Percentiles rank a stretch among this genome's conserved stretches.
These are phyloP conservation scores for Parmelia sp. DNA, from an alignment of 495 filamentous ascomycete species.

Conservation along the genomic window DNA sequence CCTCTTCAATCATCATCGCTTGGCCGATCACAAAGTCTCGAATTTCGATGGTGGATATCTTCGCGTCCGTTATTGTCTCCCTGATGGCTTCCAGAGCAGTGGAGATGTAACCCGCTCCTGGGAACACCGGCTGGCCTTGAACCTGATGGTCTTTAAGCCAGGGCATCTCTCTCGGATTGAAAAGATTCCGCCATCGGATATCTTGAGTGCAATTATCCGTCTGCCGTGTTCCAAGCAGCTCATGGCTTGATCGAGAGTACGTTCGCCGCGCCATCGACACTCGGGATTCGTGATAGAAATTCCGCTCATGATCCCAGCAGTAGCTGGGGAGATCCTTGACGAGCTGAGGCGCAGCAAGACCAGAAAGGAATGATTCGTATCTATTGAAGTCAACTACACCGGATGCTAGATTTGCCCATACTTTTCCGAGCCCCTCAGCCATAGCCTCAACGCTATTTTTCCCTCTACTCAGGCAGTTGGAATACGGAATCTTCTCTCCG, in stretches of 20 bases:
- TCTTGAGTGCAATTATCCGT: constrained; percentile 23
- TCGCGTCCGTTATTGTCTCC: constrained; percentile 16
- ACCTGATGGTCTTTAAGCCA: constrained; percentile 40
- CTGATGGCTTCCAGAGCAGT: constrained; percentile 50
- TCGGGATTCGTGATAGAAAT: constrained; percentile 44
- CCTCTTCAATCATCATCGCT: constrained; percentile 44
- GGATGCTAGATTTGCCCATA: constrained; percentile 24
- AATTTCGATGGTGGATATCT: constrained; percentile 21
- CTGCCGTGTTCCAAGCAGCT: constrained; percentile 29
- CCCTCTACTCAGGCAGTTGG: constrained; percentile 34
- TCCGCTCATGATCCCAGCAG: constrained; percentile 41
- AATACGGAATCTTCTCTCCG: constrained; percentile 33
- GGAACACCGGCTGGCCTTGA: constrained; percentile 46
- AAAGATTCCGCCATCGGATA: constrained; percentile 36
- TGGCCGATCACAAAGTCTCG: constrained; percentile 36
- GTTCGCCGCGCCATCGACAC: constrained; percentile 17
- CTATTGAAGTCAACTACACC: no score
- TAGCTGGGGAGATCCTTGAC: constrained; percentile 41
- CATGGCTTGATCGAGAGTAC: constrained; percentile 14
- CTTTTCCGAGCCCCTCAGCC: constrained; percentile 27
- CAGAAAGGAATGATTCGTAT: no score
- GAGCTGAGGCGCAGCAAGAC: no score
- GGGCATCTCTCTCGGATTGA: constrained; percentile 32
- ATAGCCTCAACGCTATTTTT: constrained; percentile 33
- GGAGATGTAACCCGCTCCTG: constrained; percentile 51